These are phyloP conservation scores for Malassezia caprae DNA, from an alignment of 1,284 basidiomycete species.

Conservation along the genomic window DNA sequence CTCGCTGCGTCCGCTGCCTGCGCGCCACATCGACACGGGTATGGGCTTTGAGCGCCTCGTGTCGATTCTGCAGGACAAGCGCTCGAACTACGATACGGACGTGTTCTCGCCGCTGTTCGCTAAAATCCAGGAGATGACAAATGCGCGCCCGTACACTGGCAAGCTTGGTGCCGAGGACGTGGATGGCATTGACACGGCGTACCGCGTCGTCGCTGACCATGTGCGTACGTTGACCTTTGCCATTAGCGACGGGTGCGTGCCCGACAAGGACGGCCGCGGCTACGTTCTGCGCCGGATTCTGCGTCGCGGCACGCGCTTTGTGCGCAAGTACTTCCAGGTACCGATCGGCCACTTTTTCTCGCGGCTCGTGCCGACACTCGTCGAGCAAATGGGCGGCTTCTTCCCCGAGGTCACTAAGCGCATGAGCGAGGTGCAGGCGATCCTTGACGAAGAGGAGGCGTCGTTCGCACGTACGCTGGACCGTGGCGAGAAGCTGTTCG, in stretches of 20 bases:
- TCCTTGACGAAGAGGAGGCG: slow-evolving; percentile 92
- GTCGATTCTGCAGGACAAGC: slow-evolving; percentile 78
- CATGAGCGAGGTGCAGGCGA: slow-evolving; percentile 77
- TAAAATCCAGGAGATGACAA: slow-evolving; percentile 78
- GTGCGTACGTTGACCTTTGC: slow-evolving; percentile 91
- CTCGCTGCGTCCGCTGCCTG: slow-evolving; percentile 67
- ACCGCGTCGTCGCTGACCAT: slow-evolving; percentile 93
- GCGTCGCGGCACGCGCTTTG: slow-evolving; percentile 82
- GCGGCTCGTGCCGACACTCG: slow-evolving; percentile 73
- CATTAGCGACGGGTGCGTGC: slow-evolving; percentile 87
- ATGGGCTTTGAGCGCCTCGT: slow-evolving; percentile 98
- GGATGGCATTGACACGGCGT: slow-evolving; percentile 93
- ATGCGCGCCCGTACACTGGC: slow-evolving; percentile 74
- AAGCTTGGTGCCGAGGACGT: slow-evolving; percentile 83
- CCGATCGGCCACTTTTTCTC: slow-evolving; percentile 94
- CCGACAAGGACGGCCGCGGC: slow-evolving; percentile 88
- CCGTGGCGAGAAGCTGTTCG: slow-evolving; percentile 91
- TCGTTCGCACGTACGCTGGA: slow-evolving; percentile 93
- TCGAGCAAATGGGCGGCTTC: slow-evolving; percentile 74
- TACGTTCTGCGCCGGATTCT: slow-evolving; percentile 89
- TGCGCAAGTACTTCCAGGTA: slow-evolving; percentile 86
- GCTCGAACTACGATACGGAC: slow-evolving; percentile 96
- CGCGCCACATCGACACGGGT: slow-evolving; percentile 93
- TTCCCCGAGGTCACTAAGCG: slow-evolving; percentile 90
- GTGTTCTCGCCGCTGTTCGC: slow-evolving; percentile 81